These are phyloP conservation scores for Dryadomyces sulphureus DNA, from an alignment of 2,329 filamentous ascomycete species.

Conservation along the genomic window DNA sequence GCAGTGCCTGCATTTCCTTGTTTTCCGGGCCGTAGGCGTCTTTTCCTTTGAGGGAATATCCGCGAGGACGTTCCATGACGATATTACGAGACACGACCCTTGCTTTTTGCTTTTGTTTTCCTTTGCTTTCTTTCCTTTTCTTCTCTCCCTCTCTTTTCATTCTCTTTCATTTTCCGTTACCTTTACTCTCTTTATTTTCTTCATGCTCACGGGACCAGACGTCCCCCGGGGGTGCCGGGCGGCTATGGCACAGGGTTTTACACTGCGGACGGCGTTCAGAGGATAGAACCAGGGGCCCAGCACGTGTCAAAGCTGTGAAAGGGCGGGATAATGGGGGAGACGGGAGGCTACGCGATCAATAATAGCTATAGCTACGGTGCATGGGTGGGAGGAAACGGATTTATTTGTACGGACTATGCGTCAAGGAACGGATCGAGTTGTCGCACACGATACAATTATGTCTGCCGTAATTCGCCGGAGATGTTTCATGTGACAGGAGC, in stretches of 20 bases:
- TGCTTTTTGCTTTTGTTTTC: not conserved
- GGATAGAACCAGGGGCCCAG: conserved; percentile 1
- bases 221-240: too few species aligned
- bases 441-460: not conserved
- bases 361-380: not conserved
- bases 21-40: not conserved
- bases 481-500: not conserved
- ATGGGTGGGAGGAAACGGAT: not conserved
- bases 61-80: conserved; percentile 2
- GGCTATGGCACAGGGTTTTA: too few species aligned
- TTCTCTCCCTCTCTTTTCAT: not conserved
- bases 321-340: not conserved
- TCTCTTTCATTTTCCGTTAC: not conserved
- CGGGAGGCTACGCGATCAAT: not conserved
- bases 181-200: not conserved
- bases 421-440: not conserved
- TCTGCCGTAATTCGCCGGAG: not conserved
- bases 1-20: not conserved
- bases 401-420: not conserved
- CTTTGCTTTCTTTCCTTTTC: not conserved
- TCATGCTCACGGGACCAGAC: not conserved
- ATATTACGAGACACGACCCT: conserved; percentile 10
- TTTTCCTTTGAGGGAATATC: not conserved
- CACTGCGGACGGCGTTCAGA: conserved; percentile 3
- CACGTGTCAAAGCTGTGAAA: not conserved